Evolutionary conservation across 148 eudicot genomes (phyloP), one percentile per base, ranked within the genome.

Genomic region (Rhododendron mucronatum): DNA sequence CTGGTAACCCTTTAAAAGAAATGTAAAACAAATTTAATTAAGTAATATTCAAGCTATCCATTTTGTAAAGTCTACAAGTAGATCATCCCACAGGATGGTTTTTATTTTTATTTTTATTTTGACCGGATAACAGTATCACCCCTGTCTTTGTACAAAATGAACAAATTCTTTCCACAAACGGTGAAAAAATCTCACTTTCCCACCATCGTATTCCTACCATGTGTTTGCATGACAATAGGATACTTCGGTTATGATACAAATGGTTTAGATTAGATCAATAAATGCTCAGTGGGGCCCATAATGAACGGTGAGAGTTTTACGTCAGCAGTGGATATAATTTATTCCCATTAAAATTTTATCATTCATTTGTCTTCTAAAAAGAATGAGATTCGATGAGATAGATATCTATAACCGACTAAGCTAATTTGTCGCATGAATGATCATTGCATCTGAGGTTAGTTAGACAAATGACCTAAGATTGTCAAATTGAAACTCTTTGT

Each of bases 1-100:
- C 44, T 93, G 96, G 83, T 92, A 93, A 33, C 92, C 94, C 95
- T 93, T 85, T 69, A 53, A 14, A 30, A 51, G 2, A 59, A 61
- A 23, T 23, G 21, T n/a, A 47, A 5, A 28, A 26, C 5, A 69
- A 69, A 69, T 69, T 79, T 14, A 48, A 15, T 79, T 26, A 50
- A 44, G 1, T 26, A 10, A 67, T 1, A 67, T 26, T 26, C 14
- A 23, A 61, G 26, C 12, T 21, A 26, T 61, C 26, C 26, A 23
- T 61, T 61, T 61, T 61, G 28, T 61, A 23, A 61, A 61, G 28
- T 7, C 28, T 7, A 61, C 10, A 7, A 23, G 28, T 23, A 7
- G 28, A 63, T 63, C 69, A 63, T 63, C 69, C 28, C 26, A 59
- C n/a, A 7, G 3, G 6, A 35, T 1, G 0, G 1, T 35, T 35